Conservation (phyloP, 23 red algal species). For the Porphyridium purpureum region DNA sequence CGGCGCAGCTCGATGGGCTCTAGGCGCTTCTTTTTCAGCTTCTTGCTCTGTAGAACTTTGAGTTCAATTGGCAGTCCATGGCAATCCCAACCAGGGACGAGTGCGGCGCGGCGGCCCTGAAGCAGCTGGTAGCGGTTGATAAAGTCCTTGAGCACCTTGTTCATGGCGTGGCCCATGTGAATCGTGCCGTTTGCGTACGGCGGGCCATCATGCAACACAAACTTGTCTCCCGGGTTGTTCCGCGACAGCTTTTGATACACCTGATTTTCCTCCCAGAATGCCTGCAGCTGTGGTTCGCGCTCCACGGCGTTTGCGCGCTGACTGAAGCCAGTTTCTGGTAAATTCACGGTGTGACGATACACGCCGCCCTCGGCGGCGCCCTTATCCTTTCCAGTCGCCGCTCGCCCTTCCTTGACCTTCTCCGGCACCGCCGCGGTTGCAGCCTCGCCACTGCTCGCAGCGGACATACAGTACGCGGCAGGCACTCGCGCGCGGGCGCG, state of each 20-base stretch:
- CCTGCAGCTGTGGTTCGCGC: conserved; percentile 75
- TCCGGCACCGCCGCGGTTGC: no score
- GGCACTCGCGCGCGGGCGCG: no score
- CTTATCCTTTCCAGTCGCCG: not conserved
- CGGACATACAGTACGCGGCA: no score
- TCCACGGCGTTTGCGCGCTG: conserved; percentile 81
- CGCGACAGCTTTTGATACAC: conserved; percentile 56
- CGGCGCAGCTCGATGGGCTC: conserved; percentile 35
- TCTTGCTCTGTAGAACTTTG: conserved; percentile 63
- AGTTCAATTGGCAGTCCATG: conserved; percentile 97
- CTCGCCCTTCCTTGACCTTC: no score
- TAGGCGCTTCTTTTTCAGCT: conserved; percentile 13
- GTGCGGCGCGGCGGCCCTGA: conserved; percentile 36
- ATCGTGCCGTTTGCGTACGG: conserved; percentile 92
- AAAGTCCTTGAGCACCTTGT: conserved; percentile 98
- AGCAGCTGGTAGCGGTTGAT: conserved; percentile 72
- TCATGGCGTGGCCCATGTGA: conserved; percentile 91
- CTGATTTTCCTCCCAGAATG: conserved; percentile 54
- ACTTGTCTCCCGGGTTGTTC: conserved; percentile 34
- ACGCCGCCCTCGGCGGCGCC: not conserved
- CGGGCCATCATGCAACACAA: conserved; percentile 86
- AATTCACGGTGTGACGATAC: conserved; percentile 71
- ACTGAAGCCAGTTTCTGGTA: conserved; percentile 72
- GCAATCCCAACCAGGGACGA: conserved; percentile 95
- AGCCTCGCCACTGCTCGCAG: no score